phyloP scores from a whole-genome alignment of 495 filamentous ascomycete species.

The Pseudevernia furfuracea region DNA sequence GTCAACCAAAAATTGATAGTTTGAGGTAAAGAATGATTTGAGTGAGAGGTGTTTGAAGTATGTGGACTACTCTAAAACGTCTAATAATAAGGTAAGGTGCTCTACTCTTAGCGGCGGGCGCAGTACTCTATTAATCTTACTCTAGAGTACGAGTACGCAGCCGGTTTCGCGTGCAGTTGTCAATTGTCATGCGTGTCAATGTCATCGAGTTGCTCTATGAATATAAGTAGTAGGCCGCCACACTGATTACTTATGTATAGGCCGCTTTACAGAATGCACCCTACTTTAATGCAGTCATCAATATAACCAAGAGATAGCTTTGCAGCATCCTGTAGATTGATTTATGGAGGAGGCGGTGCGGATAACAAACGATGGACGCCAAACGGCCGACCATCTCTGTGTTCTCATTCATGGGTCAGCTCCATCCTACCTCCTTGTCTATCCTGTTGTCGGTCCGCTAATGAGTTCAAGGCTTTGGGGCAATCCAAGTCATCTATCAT shows the following conservation, averaged over 20 bases:
- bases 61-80: no score
- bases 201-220: background rate
- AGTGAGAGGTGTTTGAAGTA: background rate
- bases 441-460: conserved; percentile 7
- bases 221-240: no score
- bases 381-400: conserved; percentile 63
- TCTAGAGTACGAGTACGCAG: no score
- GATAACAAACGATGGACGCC: conserved; percentile 7
- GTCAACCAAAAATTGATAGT: no score
- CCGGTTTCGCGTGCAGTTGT: no score
- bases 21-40: background rate
- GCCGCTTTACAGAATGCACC: background rate
- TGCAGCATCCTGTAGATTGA: background rate
- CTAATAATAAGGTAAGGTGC: no score
- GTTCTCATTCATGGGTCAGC: conserved; percentile 88
- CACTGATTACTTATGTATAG: background rate
- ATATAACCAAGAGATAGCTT: background rate
- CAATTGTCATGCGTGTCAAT: background rate
- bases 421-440: conserved; percentile 8
- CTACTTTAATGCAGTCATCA: background rate
- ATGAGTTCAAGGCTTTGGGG: conserved; percentile 66
- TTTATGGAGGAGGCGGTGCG: conserved; percentile 15
- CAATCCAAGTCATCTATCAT: conserved; percentile 74
- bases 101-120: background rate
- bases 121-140: no score